A percentile compares a stretch with the other conserved stretches of the same genome.
Evolutionary conservation across 2,329 filamentous ascomycete genomes (phyloP).

Genomic region (Hymenoscyphus fructigenus): DNA sequence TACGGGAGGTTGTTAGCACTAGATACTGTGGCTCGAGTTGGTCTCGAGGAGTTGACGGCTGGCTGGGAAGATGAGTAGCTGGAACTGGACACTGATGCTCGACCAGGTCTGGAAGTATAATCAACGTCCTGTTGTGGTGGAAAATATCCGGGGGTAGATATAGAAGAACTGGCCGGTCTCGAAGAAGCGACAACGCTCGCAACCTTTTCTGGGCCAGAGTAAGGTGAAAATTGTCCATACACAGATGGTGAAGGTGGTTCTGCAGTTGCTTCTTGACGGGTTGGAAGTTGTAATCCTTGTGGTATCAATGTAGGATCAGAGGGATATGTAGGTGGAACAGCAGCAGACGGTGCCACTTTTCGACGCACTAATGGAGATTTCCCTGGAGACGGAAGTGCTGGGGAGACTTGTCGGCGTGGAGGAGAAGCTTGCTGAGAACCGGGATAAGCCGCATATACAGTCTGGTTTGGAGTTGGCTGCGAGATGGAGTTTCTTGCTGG

Average conservation of each 20-base stretch:
- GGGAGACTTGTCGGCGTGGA: neutral
- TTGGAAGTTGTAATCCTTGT: neutral
- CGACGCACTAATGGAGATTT: neutral
- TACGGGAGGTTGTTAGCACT: neutral
- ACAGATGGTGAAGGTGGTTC: neutral
- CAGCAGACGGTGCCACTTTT: neutral
- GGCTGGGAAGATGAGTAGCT: neutral
- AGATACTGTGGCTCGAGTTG: neutral
- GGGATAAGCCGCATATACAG: conserved; percentile 1
- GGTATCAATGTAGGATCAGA: neutral
- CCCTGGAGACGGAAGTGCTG: neutral
- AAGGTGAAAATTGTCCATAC: neutral
- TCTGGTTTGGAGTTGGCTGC: neutral
- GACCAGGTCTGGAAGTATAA: neutral
- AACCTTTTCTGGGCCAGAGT: neutral
- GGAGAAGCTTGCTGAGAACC: neutral
- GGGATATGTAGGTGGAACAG: neutral
- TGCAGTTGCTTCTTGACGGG: neutral
- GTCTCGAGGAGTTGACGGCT: neutral
- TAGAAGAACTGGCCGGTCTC: neutral
- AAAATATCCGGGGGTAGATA: neutral
- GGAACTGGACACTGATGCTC: neutral
- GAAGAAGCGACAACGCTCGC: neutral
- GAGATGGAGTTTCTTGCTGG: neutral
- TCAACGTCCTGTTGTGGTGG: neutral